Evolutionary conservation across 2,329 filamentous ascomycete genomes (phyloP).

Genomic region (Botryosphaeria dothidea): DNA sequence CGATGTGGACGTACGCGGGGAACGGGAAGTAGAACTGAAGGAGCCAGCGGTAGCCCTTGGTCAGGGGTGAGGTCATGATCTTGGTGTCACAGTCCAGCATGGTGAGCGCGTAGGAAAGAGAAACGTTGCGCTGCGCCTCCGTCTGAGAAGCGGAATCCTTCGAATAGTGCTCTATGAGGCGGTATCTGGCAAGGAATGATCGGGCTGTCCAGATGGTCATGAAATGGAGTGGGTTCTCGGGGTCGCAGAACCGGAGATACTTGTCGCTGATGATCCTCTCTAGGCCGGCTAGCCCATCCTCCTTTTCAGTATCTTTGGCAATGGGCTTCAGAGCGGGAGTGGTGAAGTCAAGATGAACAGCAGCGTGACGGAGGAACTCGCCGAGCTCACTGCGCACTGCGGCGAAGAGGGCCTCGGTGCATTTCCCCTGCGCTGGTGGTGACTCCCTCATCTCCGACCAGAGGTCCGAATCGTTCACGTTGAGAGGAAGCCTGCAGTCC

Average conservation of each 20-base stretch:
- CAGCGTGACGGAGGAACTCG: conserved; percentile 40
- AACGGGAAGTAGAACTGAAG: conserved; percentile 50
- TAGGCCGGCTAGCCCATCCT: conserved; percentile 34
- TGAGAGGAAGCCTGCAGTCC: conserved; percentile 55
- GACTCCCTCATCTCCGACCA: conserved; percentile 44
- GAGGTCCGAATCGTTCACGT: conserved; percentile 53
- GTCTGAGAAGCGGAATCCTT: background rate
- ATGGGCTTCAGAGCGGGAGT: conserved; percentile 45
- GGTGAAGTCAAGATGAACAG: conserved; percentile 50
- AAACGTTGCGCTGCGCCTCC: conserved; percentile 27
- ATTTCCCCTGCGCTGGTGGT: conserved; percentile 45
- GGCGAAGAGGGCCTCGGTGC: conserved; percentile 56
- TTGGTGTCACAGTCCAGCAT: conserved; percentile 52
- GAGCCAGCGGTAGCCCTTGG: conserved; percentile 46
- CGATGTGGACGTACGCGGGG: conserved; percentile 49
- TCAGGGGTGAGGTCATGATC: conserved; percentile 44
- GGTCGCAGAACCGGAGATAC: conserved; percentile 48
- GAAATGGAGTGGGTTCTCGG: conserved; percentile 47
- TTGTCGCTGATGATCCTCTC: conserved; percentile 44
- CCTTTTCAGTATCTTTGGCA: conserved; percentile 29
- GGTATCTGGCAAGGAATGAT: conserved; percentile 49
- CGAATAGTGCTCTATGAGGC: conserved; percentile 52
- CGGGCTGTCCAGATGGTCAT: conserved; percentile 51
- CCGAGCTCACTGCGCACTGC: conserved; percentile 52
- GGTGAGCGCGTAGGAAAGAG: conserved; percentile 34